A percentile compares a stretch with the other conserved stretches of the same genome.
Evolutionary conservation across 2,329 filamentous ascomycete genomes (phyloP).

Genomic region (Chaetomiaceae sp.): DNA sequence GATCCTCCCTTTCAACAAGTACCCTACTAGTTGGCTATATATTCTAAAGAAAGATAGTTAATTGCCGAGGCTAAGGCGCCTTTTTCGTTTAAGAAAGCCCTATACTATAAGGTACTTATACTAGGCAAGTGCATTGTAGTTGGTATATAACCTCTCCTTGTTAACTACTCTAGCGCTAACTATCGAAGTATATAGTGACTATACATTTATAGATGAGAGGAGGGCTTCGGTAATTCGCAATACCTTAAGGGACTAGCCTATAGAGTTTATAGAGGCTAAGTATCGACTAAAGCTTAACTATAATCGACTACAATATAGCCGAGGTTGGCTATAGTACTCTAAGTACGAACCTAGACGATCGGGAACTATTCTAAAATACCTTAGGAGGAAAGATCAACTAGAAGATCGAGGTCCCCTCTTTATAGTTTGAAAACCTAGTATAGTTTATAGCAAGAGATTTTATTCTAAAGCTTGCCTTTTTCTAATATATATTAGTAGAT

Average conservation of each 20-base stretch:
- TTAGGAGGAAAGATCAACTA: slow-evolving; percentile 10
- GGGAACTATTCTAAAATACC: neutral
- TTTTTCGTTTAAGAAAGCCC: slow-evolving; percentile 10
- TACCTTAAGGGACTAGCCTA: slow-evolving; percentile 11
- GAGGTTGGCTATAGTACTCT: neutral
- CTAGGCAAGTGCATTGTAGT: slow-evolving; percentile 10
- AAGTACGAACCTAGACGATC: slow-evolving; percentile 3
- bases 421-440: slow-evolving; percentile 5
- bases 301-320: neutral
- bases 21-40: slow-evolving; percentile 1
- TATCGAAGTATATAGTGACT: slow-evolving; percentile 6
- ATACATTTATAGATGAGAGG: slow-evolving; percentile 6
- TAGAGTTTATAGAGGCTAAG: slow-evolving; percentile 12
- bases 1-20: slow-evolving; percentile 2
- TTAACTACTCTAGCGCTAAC: slow-evolving; percentile 5
- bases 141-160: slow-evolving; percentile 4
- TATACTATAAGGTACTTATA: slow-evolving; percentile 5
- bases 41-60: slow-evolving; percentile 1
- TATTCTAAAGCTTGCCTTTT: too few species aligned
- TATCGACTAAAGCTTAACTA: slow-evolving; percentile 7
- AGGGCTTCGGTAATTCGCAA: slow-evolving; percentile 12
- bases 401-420: slow-evolving; percentile 5
- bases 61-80: slow-evolving; percentile 5
- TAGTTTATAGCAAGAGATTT: too few species aligned
- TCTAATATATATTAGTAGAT: too few species aligned